A percentile compares a stretch with the other conserved stretches of the same genome.
These are phyloP conservation scores for Phoma sp. DNA, from an alignment of 2,329 filamentous ascomycete species.

Conservation along the genomic window DNA sequence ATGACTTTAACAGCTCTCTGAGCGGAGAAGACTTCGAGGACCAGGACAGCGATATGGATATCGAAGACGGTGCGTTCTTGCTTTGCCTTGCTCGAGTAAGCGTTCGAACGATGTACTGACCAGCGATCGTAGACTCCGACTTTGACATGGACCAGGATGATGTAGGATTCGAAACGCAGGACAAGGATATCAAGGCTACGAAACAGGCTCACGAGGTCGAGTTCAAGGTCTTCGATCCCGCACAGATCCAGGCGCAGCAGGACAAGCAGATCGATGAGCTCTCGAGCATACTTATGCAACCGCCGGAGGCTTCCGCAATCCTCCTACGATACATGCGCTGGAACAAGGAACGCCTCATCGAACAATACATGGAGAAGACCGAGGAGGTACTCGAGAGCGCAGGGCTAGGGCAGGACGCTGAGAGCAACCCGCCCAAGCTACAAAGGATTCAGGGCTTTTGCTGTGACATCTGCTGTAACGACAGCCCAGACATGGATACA, in stretches of 20 bases:
- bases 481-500: constrained; percentile 75
- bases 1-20: constrained; percentile 86
- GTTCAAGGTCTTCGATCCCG: constrained; percentile 79
- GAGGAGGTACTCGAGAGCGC: constrained; percentile 82
- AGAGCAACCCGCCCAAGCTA: constrained; percentile 65
- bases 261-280: constrained; percentile 87
- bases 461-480: constrained; percentile 97
- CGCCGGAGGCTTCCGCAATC: constrained; percentile 88
- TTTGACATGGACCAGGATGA: constrained; percentile 65
- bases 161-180: constrained; percentile 66
- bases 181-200: constrained; percentile 75
- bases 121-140: constrained; percentile 53
- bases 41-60: constrained; percentile 73
- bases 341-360: constrained; percentile 95
- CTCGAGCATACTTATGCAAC: constrained; percentile 86
- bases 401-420: constrained; percentile 68
- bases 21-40: constrained; percentile 80
- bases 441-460: constrained; percentile 76
- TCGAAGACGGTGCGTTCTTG: constrained; percentile 50
- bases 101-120: constrained; percentile 25
- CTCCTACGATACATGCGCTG: constrained; percentile 87
- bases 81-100: not conserved
- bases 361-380: constrained; percentile 92
- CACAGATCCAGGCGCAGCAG: constrained; percentile 84
- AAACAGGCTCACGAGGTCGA: constrained; percentile 82